Evolutionary conservation across 768 basidiomycete species (phyloP), one percentile per base, ranked within the genome.

Genomic region (Dictyophora rubrovolvata): DNA sequence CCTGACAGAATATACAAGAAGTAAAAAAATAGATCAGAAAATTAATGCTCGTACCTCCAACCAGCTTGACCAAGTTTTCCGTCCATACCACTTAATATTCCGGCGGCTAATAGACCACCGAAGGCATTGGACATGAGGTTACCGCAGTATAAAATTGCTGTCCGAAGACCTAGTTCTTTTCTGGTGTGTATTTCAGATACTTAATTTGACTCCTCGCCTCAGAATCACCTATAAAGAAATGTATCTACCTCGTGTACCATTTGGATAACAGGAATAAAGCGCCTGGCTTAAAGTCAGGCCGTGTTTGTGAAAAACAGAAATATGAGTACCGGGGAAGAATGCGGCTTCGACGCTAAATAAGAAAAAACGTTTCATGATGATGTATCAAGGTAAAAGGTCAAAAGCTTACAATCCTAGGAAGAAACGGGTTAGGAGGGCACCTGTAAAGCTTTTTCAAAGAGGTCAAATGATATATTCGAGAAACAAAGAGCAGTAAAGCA

Each of bases 81-180:
- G 42, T 89, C 79, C 85, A 91, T 88, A 12, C 73, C 72, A 63
- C 80, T 76, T 17, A 92, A 77, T 55, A 92, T 87, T 1, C 80
- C 84, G 33, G 87, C 86, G 11, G 89, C 87, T 54, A 92, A 79
- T 12, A 92, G 72, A 1, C 87, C 77, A 3, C 89, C 89, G 67
- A 91, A 89, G 0, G 88, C 89, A 73, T 91, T 93, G 56, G 82
- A 83, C 55, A 90, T 82, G 28, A 91, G 74, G 64, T 78, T 82
- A 18, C 89, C 89, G 61, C 86, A 87, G 46, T 79, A 79, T 33
- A 90, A 74, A 51, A 86, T 67, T 5, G 87, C 84, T 12, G 79
- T 86, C 55, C 87, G 75, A 54, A 82, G 72, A 46, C 85, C 88
- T 46, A 91, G 74, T 66, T 91, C 89, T 34, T 74, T 75, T 48